Percentiles rank a stretch among this genome's conserved stretches.
Evolutionary conservation across 441 rosid genomes (phyloP).

Genomic region (Adansonia grandidieri): DNA sequence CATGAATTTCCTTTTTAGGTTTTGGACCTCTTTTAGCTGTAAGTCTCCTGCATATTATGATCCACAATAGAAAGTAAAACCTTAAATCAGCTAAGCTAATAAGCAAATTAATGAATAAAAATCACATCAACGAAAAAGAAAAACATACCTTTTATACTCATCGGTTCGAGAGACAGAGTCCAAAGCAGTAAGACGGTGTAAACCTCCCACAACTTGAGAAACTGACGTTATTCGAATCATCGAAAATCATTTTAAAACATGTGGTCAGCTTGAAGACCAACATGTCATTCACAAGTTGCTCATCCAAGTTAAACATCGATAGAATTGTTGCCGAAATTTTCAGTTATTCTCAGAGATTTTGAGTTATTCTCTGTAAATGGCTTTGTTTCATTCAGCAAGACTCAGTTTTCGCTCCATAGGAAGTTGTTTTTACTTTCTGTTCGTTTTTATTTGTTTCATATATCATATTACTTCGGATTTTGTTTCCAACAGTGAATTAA

Average conservation of each 20-base stretch:
- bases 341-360: not conserved
- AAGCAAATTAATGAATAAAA: not conserved
- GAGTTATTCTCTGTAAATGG: not conserved
- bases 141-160: not conserved
- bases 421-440: not conserved
- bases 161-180: not conserved
- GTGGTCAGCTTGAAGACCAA: constrained; percentile 18
- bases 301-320: constrained; percentile 9
- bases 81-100: not conserved
- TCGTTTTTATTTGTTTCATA: not conserved
- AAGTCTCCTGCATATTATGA: not conserved
- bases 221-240: constrained; percentile 17
- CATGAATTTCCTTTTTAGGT: not conserved
- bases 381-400: not conserved
- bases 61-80: not conserved
- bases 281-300: not conserved
- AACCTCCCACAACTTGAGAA: not conserved
- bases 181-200: not conserved
- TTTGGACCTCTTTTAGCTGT: constrained; percentile 1
- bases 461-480: not conserved
- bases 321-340: not conserved
- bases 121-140: not conserved
- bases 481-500: not conserved
- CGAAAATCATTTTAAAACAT: constrained; percentile 12
- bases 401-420: not conserved